Evolutionary conservation across 768 basidiomycete species (phyloP), one percentile per base, ranked within the genome.

Genomic region (Lentinus brumalis): DNA sequence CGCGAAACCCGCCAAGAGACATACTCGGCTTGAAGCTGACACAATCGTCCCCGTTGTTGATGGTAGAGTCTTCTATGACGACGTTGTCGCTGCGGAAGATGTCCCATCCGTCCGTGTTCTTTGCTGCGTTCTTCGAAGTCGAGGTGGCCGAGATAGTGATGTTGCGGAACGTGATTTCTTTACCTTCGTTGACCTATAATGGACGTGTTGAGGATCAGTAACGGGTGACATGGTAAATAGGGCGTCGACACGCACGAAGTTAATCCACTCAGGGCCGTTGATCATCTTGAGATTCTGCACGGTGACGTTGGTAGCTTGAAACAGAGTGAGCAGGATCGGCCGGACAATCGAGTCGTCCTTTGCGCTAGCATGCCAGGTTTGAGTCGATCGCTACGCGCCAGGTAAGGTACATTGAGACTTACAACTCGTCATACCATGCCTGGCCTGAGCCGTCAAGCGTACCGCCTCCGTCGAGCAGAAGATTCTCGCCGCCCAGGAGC

Each of bases 371-470:
- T 15, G 18, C 40, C 4, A 45, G 41, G 12, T 21, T 29, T 16
- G 21, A 18, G 26, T 39, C 18, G 15, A 31, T 15, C 7, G 44
- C 26, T 31, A 14, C 12, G 57, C 30, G 31, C 29, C 12, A 6
- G 57, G 30, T 30, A 21, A 32, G 15, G 4, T 11, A 53, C 7
- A 57, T 6, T 7, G 21, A 29, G 29, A 71, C 75, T 64, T 59
- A 74, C 74, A 83, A 83, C 31, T 79, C 77, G 61, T 86, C 83
- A 66, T 81, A 86, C 84, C 84, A 86, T 5, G 77, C 72, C 73
- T 88, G 86, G 11, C 87, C 87, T 35, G 81, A 78, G 16, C 86
- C 87, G 67, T 87, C 85, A 16, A 89, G 75, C 2, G 84, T 85
- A 11, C 87, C 87, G 39, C 86, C 86, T 7, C 87, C 86, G 56